Percentiles rank a stretch among this genome's conserved stretches.
phyloP scores from a whole-genome alignment of 352 stramenopile species.

The Pythium graminicola region DNA sequence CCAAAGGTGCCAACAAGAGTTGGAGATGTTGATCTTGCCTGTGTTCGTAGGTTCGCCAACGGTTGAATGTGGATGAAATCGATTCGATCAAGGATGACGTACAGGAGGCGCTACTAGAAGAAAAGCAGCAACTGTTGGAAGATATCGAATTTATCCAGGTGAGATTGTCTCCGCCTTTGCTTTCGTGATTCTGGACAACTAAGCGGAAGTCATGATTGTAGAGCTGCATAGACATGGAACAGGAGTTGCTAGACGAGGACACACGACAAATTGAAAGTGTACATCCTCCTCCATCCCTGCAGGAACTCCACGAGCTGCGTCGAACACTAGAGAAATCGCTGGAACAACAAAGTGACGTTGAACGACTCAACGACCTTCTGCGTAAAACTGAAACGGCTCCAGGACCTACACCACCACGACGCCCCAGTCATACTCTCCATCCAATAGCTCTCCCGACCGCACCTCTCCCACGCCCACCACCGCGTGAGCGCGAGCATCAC shows the following conservation, averaged over 20 bases:
- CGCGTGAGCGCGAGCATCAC: background rate
- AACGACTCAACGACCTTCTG: conserved; percentile 16
- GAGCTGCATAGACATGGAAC: conserved; percentile 80
- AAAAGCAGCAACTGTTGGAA: conserved; percentile 58
- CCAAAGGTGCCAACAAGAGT: background rate
- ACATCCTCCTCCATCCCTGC: conserved; percentile 39
- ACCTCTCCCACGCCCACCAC: background rate
- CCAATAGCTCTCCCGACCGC: background rate
- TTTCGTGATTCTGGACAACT: too few species aligned
- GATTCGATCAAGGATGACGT: conserved; percentile 61
- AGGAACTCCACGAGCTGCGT: conserved; percentile 55
- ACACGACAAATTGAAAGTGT: conserved; percentile 34
- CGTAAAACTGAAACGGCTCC: conserved; percentile 10
- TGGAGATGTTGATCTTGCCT: background rate
- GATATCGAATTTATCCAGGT: conserved; percentile 83
- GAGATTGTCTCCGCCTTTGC: background rate
- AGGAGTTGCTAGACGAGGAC: conserved; percentile 76
- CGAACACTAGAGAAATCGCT: conserved; percentile 56
- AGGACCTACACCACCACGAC: background rate
- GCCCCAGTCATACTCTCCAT: background rate
- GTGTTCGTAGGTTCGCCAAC: conserved; percentile 29
- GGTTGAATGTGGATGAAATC: conserved; percentile 66
- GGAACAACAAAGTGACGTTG: conserved; percentile 32
- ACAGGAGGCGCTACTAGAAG: conserved; percentile 45
- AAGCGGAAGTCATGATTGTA: too few species aligned